Evolutionary conservation across 306 rosid genomes (phyloP).

Genomic region (Cucumis hystrix): DNA sequence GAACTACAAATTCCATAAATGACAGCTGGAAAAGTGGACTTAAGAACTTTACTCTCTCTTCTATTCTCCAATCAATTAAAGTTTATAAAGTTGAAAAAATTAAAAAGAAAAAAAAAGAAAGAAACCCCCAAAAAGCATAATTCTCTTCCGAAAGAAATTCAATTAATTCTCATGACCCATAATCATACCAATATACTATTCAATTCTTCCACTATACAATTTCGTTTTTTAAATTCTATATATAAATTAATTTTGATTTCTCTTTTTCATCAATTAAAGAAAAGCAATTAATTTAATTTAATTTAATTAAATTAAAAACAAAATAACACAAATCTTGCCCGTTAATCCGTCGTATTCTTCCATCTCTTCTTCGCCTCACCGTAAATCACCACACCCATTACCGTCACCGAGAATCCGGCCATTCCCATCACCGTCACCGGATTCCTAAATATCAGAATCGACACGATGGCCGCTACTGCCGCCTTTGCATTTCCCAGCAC

Average conservation of each 20-base stretch:
- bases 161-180: background rate
- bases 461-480: constrained; percentile 78
- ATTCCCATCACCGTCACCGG: constrained; percentile 88
- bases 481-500: constrained; percentile 93
- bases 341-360: constrained; percentile 38
- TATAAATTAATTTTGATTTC: background rate
- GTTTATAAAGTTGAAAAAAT: background rate
- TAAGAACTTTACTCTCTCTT: background rate
- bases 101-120: no score
- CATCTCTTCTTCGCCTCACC: constrained; percentile 91
- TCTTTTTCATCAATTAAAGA: background rate
- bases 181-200: background rate
- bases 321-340: background rate
- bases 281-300: background rate
- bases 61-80: background rate
- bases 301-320: background rate
- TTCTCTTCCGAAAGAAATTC: background rate
- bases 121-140: background rate
- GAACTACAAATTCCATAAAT: background rate
- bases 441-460: constrained; percentile 76
- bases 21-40: background rate
- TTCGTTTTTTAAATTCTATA: background rate
- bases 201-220: background rate
- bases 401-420: constrained; percentile 58
- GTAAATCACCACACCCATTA: constrained; percentile 85